phyloP scores from a whole-genome alignment of 495 filamentous ascomycete genomes.

The Neurospora discreta region DNA sequence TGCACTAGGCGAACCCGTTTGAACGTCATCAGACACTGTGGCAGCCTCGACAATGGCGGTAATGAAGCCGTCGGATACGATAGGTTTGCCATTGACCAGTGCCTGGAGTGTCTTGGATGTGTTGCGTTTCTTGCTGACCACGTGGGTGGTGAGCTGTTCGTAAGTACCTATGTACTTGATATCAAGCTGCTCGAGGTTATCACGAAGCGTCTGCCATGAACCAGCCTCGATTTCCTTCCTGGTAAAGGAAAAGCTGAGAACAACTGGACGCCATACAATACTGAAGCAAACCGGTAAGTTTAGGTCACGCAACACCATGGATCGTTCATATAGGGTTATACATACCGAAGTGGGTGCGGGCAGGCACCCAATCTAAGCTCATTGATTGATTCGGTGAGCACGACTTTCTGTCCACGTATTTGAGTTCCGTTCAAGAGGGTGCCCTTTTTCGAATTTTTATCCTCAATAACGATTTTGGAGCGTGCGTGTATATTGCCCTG shows the following conservation, averaged over 20 bases:
- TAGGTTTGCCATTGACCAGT: conserved; percentile 70
- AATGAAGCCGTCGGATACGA: conserved; percentile 68
- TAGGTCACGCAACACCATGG: neutral
- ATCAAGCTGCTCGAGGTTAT: conserved; percentile 66
- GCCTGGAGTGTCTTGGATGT: conserved; percentile 77
- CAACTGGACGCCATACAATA: conserved; percentile 70
- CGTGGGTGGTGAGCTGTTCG: conserved; percentile 67
- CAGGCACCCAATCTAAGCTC: conserved; percentile 57
- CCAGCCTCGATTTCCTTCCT: conserved; percentile 60
- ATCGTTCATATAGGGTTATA: neutral
- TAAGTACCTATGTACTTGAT: conserved; percentile 74
- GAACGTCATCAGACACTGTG: conserved; percentile 37
- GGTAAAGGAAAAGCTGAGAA: conserved; percentile 74
- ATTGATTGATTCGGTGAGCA: conserved; percentile 47
- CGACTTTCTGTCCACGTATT: conserved; percentile 44
- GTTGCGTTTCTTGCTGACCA: conserved; percentile 83
- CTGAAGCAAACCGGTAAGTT: conserved; percentile 24
- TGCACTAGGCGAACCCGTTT: conserved; percentile 46
- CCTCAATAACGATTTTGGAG: conserved; percentile 53
- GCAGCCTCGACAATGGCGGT: conserved; percentile 58
- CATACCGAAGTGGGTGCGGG: conserved; percentile 40
- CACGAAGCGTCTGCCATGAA: conserved; percentile 52
- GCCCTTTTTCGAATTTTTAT: conserved; percentile 67
- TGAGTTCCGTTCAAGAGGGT: conserved; percentile 64
- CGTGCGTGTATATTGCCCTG: conserved; percentile 50